Evolutionary conservation across 75 land plant genomes (phyloP).

Genomic region (Cupressus sempervirens): DNA sequence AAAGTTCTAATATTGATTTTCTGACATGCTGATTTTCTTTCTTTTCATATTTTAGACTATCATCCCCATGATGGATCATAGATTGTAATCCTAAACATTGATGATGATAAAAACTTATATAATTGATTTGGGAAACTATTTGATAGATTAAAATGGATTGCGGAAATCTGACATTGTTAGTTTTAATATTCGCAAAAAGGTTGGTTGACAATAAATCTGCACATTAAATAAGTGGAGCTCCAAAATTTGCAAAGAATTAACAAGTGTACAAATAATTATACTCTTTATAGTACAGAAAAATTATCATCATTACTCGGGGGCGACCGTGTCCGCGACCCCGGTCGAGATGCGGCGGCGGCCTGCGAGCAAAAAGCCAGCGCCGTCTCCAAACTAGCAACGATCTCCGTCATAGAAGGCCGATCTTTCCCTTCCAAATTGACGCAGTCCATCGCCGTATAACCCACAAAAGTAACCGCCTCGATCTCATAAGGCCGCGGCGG

Average conservation of each 20-base stretch:
- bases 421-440: slow-evolving; percentile 49
- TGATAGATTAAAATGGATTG: too few relatives aligned
- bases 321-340: neutral
- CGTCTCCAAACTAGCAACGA: slow-evolving; percentile 44
- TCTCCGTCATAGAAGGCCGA: slow-evolving; percentile 64
- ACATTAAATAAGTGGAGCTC: neutral
- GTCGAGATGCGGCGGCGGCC: neutral
- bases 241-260: neutral
- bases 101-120: too few relatives aligned
- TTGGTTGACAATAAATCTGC: neutral
- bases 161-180: too few relatives aligned
- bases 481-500: slow-evolving; percentile 62
- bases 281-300: neutral
- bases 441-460: slow-evolving; percentile 56
- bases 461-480: slow-evolving; percentile 56
- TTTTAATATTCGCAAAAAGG: too few relatives aligned
- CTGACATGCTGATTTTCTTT: too few relatives aligned
- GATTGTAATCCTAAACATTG: too few relatives aligned
- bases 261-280: neutral
- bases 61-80: too few relatives aligned
- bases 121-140: too few relatives aligned
- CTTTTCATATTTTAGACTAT: too few relatives aligned
- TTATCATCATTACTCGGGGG: neutral
- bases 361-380: slow-evolving; percentile 29
- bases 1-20: too few relatives aligned